Percentiles rank a stretch among this genome's conserved stretches.
phyloP scores from a whole-genome alignment of 306 rosid genomes.

The Malus sieversii region DNA sequence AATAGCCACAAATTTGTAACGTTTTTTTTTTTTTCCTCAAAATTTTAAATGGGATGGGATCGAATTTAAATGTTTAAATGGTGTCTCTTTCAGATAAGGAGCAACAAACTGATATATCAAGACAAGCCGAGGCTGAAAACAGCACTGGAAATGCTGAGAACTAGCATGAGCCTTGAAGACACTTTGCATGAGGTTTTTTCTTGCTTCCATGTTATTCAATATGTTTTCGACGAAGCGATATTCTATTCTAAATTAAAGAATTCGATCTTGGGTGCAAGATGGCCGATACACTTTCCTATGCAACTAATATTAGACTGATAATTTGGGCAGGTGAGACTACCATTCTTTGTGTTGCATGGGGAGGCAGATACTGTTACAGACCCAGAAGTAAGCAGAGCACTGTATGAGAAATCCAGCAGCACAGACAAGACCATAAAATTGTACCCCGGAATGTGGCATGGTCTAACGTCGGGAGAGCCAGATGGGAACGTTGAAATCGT shows the following conservation, averaged over 20 bases:
- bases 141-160: conserved; percentile 71
- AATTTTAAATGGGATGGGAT: not conserved
- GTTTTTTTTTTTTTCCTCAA: not conserved
- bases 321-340: conserved; percentile 48
- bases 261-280: too few relatives aligned
- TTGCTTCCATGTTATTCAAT: not conserved
- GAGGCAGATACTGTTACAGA: conserved; percentile 87
- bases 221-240: too few relatives aligned
- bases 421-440: conserved; percentile 62
- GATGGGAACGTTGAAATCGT: conserved; percentile 66
- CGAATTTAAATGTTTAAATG: not conserved
- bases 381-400: conserved; percentile 81
- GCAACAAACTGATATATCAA: conserved; percentile 73
- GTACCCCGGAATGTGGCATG: conserved; percentile 93
- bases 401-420: conserved; percentile 63
- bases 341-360: conserved; percentile 82
- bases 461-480: conserved; percentile 68
- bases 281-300: not conserved
- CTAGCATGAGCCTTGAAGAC: conserved; percentile 54
- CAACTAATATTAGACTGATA: not conserved
- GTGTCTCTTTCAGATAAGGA: conserved; percentile 46
- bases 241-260: too few relatives aligned
- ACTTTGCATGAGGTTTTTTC: conserved; percentile 43
- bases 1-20: not conserved
- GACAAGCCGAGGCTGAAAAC: conserved; percentile 83